These are phyloP conservation scores for Aspergillus sp. DNA, from an alignment of 2,329 filamentous ascomycete genomes.

Conservation along the genomic window DNA sequence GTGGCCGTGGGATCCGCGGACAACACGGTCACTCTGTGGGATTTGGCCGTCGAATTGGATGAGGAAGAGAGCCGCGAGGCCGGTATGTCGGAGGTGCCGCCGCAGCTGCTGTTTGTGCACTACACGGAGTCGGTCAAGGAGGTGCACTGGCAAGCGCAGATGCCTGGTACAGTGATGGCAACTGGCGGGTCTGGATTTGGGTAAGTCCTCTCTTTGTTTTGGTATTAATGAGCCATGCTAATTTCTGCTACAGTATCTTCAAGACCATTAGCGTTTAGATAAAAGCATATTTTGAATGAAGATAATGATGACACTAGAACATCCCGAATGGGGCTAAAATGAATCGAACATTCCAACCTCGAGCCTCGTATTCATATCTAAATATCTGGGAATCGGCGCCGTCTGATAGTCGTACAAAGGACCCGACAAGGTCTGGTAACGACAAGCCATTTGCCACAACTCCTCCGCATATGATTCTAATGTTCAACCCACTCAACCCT, in stretches of 20 bases:
- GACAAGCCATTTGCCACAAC: too few species aligned
- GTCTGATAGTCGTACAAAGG: too few species aligned
- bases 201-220: conserved; percentile 37
- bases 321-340: too few species aligned
- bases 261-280: conserved; percentile 76
- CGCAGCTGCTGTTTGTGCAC: conserved; percentile 93
- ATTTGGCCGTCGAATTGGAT: conserved; percentile 92
- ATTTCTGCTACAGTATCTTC: conserved; percentile 60
- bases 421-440: too few species aligned
- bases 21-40: conserved; percentile 93
- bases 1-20: conserved; percentile 89
- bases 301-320: background rate
- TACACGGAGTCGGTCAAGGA: conserved; percentile 96
- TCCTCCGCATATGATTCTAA: too few species aligned
- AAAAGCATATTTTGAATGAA: background rate
- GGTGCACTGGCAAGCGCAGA: conserved; percentile 95
- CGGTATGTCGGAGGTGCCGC: conserved; percentile 84
- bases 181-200: conserved; percentile 84
- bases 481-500: too few species aligned
- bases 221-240: conserved; percentile 13
- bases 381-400: too few species aligned
- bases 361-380: too few species aligned
- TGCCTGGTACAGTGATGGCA: conserved; percentile 82
- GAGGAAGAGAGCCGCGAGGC: conserved; percentile 94
- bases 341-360: too few species aligned